Evolutionary conservation across 192 early-diverging fungal species (phyloP).

Genomic region (Linnemannia exigua): DNA sequence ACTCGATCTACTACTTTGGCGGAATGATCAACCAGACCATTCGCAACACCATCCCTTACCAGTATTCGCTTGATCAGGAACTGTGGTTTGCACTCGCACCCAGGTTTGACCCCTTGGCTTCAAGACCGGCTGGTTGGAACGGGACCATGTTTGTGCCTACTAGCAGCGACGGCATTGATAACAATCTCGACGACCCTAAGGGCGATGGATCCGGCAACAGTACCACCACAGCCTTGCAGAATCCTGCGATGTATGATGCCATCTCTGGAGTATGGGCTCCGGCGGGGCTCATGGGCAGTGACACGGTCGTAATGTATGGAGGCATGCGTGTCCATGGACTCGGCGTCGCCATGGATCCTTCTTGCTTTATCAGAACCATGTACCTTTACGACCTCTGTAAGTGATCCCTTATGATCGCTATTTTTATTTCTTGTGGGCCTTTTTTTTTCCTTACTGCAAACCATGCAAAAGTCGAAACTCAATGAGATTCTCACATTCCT

Average conservation of each 20-base stretch:
- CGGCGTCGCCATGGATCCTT: slow-evolving; percentile 16
- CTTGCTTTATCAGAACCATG: slow-evolving; percentile 34
- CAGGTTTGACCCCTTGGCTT: slow-evolving; percentile 30
- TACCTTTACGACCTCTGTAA: slow-evolving; percentile 51
- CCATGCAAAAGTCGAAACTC: background rate
- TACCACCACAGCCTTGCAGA: background rate
- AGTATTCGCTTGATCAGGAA: slow-evolving; percentile 42
- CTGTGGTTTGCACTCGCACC: slow-evolving; percentile 48
- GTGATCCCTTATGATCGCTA: background rate
- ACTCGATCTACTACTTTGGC: slow-evolving; percentile 56
- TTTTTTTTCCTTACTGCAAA: no score
- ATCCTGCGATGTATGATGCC: slow-evolving; percentile 45
- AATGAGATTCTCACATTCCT: background rate
- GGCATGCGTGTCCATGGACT: slow-evolving; percentile 46
- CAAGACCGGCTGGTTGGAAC: background rate
- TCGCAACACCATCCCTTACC: slow-evolving; percentile 35
- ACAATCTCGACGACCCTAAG: background rate
- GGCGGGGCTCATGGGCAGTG: slow-evolving; percentile 36
- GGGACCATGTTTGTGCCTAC: background rate
- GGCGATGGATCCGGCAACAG: background rate
- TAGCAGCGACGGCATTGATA: background rate
- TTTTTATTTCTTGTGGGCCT: no score
- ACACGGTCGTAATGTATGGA: slow-evolving; percentile 46
- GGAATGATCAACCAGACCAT: slow-evolving; percentile 53
- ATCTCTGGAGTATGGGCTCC: slow-evolving; percentile 46